Conservation (phyloP, 2,329 filamentous ascomycete species). For the Nannizziopsis arthrosporioides region DNA sequence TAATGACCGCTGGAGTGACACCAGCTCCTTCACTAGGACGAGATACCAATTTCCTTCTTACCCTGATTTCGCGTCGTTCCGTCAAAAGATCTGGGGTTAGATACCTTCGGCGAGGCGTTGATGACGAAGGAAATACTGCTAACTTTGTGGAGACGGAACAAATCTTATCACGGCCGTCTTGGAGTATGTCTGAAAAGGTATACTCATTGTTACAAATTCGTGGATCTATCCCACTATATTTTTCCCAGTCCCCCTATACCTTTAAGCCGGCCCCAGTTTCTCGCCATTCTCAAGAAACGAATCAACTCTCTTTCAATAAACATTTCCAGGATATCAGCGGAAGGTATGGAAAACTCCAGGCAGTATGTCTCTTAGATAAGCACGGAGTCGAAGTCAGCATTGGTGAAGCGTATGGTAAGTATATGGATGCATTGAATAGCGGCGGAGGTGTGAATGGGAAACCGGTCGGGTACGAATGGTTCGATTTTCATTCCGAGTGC, state of each 20-base stretch:
- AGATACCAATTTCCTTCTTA: conserved; percentile 57
- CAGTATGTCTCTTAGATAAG: conserved; percentile 79
- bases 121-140: conserved; percentile 77
- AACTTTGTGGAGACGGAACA: conserved; percentile 95
- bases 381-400: conserved; percentile 70
- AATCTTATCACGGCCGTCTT: conserved; percentile 61
- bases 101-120: conserved; percentile 79
- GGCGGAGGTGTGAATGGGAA: conserved; percentile 42
- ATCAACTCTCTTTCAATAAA: conserved; percentile 62
- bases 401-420: conserved; percentile 63
- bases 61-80: conserved; percentile 80
- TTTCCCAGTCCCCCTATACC: conserved; percentile 87
- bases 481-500: conserved; percentile 88
- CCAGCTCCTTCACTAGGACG: conserved; percentile 18
- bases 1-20: conserved; percentile 17
- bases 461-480: conserved; percentile 74
- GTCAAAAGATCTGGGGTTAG: conserved; percentile 75
- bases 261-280: conserved; percentile 76
- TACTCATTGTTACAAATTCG: conserved; percentile 81
- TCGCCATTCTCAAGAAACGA: conserved; percentile 68
- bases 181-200: conserved; percentile 50
- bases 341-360: conserved; percentile 65
- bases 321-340: conserved; percentile 62
- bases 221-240: conserved; percentile 88
- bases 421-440: conserved; percentile 55